These are phyloP conservation scores for Xylariaceae sp. DNA, from an alignment of 2,329 filamentous ascomycete species.

Conservation along the genomic window DNA sequence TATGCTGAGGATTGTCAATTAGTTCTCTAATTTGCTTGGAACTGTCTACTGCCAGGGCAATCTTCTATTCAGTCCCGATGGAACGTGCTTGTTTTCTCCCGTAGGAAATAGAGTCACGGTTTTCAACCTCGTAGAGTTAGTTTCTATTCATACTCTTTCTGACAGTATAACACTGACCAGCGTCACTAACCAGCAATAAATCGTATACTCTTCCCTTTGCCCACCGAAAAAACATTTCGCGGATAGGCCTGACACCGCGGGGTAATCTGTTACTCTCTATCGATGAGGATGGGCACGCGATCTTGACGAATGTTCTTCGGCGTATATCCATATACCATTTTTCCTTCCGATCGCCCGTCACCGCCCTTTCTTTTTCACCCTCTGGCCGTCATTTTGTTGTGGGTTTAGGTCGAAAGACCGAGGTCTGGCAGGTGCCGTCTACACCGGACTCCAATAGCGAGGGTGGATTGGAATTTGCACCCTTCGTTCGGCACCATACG, in stretches of 20 bases:
- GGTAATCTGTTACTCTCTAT: conserved; percentile 91
- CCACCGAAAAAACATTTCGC: conserved; percentile 88
- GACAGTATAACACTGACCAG: conserved; percentile 12
- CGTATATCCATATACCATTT: conserved; percentile 90
- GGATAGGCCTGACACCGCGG: conserved; percentile 81
- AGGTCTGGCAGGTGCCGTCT: conserved; percentile 94
- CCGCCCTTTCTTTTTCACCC: conserved; percentile 83
- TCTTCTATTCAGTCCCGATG: conserved; percentile 92
- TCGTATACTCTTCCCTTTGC: conserved; percentile 84
- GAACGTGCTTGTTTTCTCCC: conserved; percentile 89
- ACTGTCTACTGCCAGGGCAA: conserved; percentile 99
- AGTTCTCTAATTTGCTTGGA: conserved; percentile 98
- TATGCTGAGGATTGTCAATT: conserved; percentile 11
- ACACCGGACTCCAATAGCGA: conserved; percentile 75
- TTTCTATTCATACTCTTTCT: conserved; percentile 2
- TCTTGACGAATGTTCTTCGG: conserved; percentile 84
- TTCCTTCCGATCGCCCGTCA: conserved; percentile 81
- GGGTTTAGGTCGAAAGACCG: conserved; percentile 78
- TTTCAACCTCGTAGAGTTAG: conserved; percentile 92
- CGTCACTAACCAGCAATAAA: conserved; percentile 61
- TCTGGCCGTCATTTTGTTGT: conserved; percentile 89
- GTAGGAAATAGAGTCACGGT: conserved; percentile 95
- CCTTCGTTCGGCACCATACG: conserved; percentile 83
- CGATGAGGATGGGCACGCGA: conserved; percentile 90
- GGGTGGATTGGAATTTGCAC: conserved; percentile 89